Conservation (phyloP, 148 eudicot genomes). For the Camellia lanceoleosa region DNA sequence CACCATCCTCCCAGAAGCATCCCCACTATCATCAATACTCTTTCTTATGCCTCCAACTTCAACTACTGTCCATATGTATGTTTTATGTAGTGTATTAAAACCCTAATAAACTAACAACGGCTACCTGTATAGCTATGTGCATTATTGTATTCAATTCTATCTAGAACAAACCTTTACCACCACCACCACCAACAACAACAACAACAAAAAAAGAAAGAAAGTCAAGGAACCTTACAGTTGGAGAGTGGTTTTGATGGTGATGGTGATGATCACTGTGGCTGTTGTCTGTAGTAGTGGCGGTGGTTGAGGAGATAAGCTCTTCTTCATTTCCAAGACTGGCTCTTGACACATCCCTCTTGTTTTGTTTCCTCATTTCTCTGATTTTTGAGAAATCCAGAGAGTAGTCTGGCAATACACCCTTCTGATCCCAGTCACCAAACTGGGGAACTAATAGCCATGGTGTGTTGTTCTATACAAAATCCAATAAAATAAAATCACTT, state of each 20-base stretch:
- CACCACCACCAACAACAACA: no score
- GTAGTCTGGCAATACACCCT: conserved; percentile 79
- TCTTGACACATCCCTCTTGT: conserved; percentile 87
- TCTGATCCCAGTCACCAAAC: conserved; percentile 97
- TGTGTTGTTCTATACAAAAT: conserved; percentile 45
- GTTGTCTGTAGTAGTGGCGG: conserved; percentile 38
- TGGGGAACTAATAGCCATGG: conserved; percentile 96
- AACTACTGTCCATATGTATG: background rate
- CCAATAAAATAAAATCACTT: background rate
- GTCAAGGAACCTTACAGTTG: conserved; percentile 56
- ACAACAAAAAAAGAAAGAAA: background rate
- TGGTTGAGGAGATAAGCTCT: conserved; percentile 55
- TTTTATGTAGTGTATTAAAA: background rate
- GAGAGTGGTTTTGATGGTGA: conserved; percentile 55
- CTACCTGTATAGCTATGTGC: background rate
- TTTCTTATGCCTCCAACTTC: background rate
- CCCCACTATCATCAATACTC: background rate
- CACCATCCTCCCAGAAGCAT: background rate
- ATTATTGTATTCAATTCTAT: background rate
- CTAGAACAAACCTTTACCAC: background rate
- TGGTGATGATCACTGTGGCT: conserved; percentile 40
- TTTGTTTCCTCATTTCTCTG: conserved; percentile 88
- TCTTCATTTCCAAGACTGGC: conserved; percentile 91
- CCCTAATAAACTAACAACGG: background rate
- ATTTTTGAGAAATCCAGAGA: conserved; percentile 89